phyloP scores from a whole-genome alignment of 192 early-diverging fungal species.

The Coemansia sp. region DNA sequence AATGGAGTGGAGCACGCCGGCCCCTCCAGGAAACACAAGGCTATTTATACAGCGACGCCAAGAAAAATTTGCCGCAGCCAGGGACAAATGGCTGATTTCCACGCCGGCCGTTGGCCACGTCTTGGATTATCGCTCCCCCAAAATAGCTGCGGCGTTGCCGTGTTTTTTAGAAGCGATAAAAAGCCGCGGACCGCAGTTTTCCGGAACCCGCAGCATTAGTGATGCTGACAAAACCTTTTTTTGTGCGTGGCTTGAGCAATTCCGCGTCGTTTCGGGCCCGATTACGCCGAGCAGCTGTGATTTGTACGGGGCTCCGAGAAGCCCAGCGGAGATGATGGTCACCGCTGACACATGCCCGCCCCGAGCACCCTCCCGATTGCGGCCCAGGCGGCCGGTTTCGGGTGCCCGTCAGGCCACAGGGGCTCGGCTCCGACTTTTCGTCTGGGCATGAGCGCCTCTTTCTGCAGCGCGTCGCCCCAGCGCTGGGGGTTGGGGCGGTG shows the following conservation, averaged over 20 bases:
- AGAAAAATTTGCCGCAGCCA: neutral
- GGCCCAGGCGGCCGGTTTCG: no score
- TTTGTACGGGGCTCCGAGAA: no score
- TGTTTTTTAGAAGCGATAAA: neutral
- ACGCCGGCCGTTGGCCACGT: neutral
- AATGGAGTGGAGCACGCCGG: neutral
- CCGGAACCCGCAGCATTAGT: neutral
- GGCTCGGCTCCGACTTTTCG: no score
- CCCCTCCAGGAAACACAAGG: neutral
- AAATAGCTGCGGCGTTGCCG: neutral
- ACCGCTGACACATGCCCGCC: no score
- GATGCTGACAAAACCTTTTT: constrained; percentile 1
- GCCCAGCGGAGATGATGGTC: no score
- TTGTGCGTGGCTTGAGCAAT: neutral
- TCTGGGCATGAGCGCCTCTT: no score
- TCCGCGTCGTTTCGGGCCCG: neutral
- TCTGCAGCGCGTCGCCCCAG: no score
- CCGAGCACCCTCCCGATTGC: no score
- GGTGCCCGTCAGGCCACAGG: no score
- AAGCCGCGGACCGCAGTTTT: neutral
- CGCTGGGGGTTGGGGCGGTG: neutral
- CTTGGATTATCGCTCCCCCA: constrained; percentile 5
- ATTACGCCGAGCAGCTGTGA: no score
- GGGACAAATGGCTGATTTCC: no score
- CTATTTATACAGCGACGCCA: neutral